These are phyloP conservation scores for Salvia hispanica DNA, from an alignment of 257 asterid species.

Conservation along the genomic window DNA sequence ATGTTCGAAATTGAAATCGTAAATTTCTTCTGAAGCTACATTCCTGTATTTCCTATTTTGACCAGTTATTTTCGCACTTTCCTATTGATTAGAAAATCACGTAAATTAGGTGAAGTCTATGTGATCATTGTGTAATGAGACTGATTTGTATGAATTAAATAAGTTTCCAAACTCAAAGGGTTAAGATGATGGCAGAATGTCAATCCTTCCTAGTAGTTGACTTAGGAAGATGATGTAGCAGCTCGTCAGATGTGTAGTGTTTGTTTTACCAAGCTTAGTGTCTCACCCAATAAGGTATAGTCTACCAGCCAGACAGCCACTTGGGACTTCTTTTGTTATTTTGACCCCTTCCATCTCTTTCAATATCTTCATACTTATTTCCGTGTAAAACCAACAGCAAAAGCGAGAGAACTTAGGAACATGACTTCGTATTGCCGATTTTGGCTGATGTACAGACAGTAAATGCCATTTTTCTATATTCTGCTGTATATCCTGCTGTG, in stretches of 20 bases:
- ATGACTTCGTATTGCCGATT: constrained; percentile 16
- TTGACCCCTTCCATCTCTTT: constrained; percentile 9
- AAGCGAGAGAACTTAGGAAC: constrained; percentile 16
- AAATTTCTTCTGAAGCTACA: constrained; percentile 2
- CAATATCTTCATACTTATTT: constrained; percentile 20
- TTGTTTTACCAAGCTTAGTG: constrained; percentile 4
- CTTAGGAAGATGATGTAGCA: not conserved
- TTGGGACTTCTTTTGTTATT: constrained; percentile 20
- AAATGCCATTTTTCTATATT: constrained; percentile 1
- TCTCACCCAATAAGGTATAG: not conserved
- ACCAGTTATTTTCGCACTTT: not conserved
- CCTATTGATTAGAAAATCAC: not conserved
- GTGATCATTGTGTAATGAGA: not conserved
- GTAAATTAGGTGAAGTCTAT: not conserved
- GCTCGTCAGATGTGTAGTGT: not conserved
- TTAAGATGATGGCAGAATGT: not conserved
- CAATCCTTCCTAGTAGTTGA: constrained; percentile 13
- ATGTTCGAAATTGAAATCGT: constrained; percentile 1
- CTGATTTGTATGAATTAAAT: not conserved
- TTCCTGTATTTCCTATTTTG: constrained; percentile 27
- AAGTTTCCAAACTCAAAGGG: not conserved
- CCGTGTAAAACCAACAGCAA: constrained; percentile 9
- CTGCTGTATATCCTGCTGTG: constrained; percentile 12
- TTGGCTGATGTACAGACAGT: constrained; percentile 2
- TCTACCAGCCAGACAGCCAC: too few species aligned